Percentiles rank a stretch among this genome's conserved stretches.
Conservation (phyloP, 176 grass and related monocot genomes). For the Echinochloa phyllopogon region DNA sequence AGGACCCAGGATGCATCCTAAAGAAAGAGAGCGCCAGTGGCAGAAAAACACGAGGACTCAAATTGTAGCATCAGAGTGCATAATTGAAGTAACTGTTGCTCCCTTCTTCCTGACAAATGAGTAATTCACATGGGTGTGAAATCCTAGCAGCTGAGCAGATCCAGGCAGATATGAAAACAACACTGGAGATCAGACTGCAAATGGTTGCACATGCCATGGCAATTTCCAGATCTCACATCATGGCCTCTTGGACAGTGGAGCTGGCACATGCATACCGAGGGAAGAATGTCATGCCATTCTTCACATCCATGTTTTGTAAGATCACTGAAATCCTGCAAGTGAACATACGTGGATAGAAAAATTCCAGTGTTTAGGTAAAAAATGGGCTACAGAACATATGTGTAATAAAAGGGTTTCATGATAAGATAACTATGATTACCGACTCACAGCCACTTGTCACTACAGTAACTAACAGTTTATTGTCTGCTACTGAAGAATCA, state of each 20-base stretch:
- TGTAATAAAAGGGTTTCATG: not conserved
- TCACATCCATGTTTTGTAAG: conserved; percentile 24
- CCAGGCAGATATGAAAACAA: not conserved
- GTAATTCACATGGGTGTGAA: conserved; percentile 35
- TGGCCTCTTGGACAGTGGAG: not conserved
- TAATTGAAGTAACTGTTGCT: conserved; percentile 41
- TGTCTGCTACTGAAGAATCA: not conserved
- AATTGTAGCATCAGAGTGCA: conserved; percentile 27
- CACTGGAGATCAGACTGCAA: conserved; percentile 16
- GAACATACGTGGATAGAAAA: not conserved
- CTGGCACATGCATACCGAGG: conserved; percentile 7
- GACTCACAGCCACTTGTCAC: not conserved
- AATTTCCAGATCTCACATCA: conserved; percentile 17
- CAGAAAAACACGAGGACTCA: not conserved
- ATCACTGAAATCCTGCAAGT: conserved; percentile 29
- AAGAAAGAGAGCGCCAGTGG: conserved; percentile 18
- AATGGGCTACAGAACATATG: not conserved
- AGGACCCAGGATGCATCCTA: conserved; percentile 20
- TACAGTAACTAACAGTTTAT: not conserved
- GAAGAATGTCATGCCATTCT: not conserved
- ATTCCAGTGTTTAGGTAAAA: not conserved
- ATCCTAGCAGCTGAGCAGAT: conserved; percentile 32
- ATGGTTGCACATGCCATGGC: conserved; percentile 39
- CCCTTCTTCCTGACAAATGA: conserved; percentile 22
- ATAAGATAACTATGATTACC: not conserved